A percentile compares a stretch with the other conserved stretches of the same genome.
Conservation (phyloP, 148 eudicot genomes). For the Rhododendron griersonianum region DNA sequence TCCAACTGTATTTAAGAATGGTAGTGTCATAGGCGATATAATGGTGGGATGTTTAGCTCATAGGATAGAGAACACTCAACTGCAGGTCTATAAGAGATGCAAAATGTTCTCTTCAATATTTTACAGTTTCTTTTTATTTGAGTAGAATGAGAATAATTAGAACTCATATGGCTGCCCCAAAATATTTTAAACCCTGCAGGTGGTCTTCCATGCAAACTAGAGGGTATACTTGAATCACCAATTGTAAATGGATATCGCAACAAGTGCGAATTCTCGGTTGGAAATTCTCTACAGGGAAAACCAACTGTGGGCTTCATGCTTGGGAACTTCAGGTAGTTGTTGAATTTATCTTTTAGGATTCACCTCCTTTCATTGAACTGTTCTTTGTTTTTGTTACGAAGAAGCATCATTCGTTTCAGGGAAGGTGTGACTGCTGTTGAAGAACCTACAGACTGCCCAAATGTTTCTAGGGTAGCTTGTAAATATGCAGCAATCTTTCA, state of each 20-base stretch:
- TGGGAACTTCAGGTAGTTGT: conserved; percentile 81
- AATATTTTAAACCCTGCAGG: conserved; percentile 42
- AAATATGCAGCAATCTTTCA: conserved; percentile 76
- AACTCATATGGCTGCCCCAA: not conserved
- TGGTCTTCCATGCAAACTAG: conserved; percentile 88
- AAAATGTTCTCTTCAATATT: conserved; percentile 2
- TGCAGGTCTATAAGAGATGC: not conserved
- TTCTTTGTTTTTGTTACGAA: not conserved
- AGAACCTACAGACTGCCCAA: conserved; percentile 82
- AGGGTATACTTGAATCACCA: conserved; percentile 87
- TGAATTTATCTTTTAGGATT: not conserved
- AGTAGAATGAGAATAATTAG: not conserved
- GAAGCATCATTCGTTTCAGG: conserved; percentile 32
- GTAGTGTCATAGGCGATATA: not conserved
- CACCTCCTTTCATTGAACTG: not conserved
- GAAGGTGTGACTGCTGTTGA: conserved; percentile 98
- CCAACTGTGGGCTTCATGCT: conserved; percentile 90
- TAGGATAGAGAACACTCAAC: not conserved
- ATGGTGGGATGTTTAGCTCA: conserved; percentile 4
- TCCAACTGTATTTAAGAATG: not conserved
- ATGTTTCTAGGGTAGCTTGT: conserved; percentile 71
- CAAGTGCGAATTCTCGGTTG: conserved; percentile 96
- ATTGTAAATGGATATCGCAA: conserved; percentile 83
- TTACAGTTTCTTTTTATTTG: not conserved
- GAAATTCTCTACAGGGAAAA: conserved; percentile 72